Percentiles rank a stretch among this genome's conserved stretches.
Evolutionary conservation across 768 basidiomycete genomes (phyloP).

Genomic region (Kondoa subrosea): DNA sequence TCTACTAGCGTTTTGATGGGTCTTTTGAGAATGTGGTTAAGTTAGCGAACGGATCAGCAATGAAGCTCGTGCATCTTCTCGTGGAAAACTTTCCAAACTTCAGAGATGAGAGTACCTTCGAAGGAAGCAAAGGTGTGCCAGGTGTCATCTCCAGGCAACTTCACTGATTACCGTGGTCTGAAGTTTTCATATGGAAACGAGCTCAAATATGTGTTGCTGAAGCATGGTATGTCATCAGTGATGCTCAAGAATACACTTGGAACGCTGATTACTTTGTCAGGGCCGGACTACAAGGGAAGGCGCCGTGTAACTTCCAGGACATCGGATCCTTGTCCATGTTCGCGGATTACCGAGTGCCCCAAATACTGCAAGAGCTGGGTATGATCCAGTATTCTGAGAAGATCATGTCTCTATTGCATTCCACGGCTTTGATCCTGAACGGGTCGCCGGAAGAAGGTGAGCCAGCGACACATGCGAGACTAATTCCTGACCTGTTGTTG

Average conservation of each 20-base stretch:
- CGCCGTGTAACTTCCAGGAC: conserved; percentile 29
- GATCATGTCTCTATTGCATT: conserved; percentile 41
- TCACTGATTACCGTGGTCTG: background rate
- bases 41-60: conserved; percentile 46
- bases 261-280: no score
- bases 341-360: conserved; percentile 80
- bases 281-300: conserved; percentile 49
- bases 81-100: conserved; percentile 56
- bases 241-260: no score
- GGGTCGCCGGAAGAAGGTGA: conserved; percentile 59
- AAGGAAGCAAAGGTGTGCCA: conserved; percentile 45
- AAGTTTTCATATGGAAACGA: conserved; percentile 64
- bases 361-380: conserved; percentile 66
- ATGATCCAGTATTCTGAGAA: conserved; percentile 54
- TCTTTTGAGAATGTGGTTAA: conserved; percentile 53
- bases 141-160: background rate
- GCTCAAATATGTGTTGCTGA: conserved; percentile 83
- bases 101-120: conserved; percentile 46
- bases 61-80: conserved; percentile 57
- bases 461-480: conserved; percentile 30
- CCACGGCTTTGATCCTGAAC: conserved; percentile 38
- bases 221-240: no score
- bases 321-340: conserved; percentile 77
- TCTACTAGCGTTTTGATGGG: conserved; percentile 46
- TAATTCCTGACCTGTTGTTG: conserved; percentile 30